These are phyloP conservation scores for Tolypocladium capitatum DNA, from an alignment of 2,329 filamentous ascomycete species.

Conservation along the genomic window DNA sequence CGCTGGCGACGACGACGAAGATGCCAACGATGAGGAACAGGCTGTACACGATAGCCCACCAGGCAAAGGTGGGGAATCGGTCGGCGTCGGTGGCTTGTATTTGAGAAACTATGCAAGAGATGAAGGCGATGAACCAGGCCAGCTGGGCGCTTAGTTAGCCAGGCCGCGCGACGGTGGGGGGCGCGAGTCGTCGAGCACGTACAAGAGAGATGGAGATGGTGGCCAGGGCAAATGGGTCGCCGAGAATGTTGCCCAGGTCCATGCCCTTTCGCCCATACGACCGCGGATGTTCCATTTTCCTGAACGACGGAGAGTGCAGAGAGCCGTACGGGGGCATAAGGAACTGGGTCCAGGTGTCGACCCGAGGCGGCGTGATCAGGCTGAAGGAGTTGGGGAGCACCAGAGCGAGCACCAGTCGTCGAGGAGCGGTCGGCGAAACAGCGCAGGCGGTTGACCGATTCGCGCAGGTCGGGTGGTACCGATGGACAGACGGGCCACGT, in stretches of 20 bases:
- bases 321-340: slow-evolving; percentile 67
- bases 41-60: slow-evolving; percentile 84
- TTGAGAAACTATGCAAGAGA: slow-evolving; percentile 67
- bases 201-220: slow-evolving; percentile 87
- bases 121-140: slow-evolving; percentile 87
- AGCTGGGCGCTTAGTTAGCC: slow-evolving; percentile 41
- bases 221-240: slow-evolving; percentile 89
- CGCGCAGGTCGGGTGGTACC: background rate
- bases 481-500: background rate
- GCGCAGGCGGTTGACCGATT: slow-evolving; percentile 1
- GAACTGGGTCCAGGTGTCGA: slow-evolving; percentile 12
- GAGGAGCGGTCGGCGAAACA: background rate
- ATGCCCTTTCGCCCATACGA: slow-evolving; percentile 49
- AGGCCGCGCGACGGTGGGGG: background rate
- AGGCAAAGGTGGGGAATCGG: slow-evolving; percentile 71
- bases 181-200: slow-evolving; percentile 27
- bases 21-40: slow-evolving; percentile 72
- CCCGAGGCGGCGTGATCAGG: background rate
- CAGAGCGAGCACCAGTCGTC: background rate
- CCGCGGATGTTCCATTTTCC: slow-evolving; percentile 66
- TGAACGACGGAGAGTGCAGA: slow-evolving; percentile 57
- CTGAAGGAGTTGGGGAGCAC: background rate
- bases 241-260: slow-evolving; percentile 77
- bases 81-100: slow-evolving; percentile 28
- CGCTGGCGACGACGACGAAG: slow-evolving; percentile 69